phyloP scores from a whole-genome alignment of 768 basidiomycete species.

The Tricholoma furcatifolium region DNA sequence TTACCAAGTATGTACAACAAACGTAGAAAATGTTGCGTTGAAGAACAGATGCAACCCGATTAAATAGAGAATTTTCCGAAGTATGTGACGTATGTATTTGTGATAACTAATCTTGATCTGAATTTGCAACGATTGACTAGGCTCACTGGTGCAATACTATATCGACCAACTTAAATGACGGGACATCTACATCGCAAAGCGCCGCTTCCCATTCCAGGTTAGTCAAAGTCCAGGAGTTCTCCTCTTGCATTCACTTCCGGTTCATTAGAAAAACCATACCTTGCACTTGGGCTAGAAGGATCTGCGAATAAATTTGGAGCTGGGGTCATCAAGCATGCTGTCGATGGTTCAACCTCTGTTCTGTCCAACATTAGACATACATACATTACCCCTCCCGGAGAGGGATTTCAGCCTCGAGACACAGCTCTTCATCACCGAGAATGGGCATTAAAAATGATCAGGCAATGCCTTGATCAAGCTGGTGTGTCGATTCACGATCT shows the following conservation, averaged over 20 bases:
- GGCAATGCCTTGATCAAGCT: constrained; percentile 70
- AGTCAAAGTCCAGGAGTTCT: neutral
- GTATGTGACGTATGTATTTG: too few relatives aligned
- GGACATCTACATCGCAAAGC: constrained; percentile 18
- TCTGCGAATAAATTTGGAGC: constrained; percentile 98
- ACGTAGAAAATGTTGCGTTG: too few relatives aligned
- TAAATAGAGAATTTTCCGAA: too few relatives aligned
- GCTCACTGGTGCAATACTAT: too few relatives aligned
- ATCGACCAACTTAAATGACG: constrained; percentile 21
- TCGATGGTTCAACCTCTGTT: constrained; percentile 70
- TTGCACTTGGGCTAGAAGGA: constrained; percentile 96
- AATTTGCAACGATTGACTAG: too few relatives aligned
- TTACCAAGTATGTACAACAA: too few relatives aligned
- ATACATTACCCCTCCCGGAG: constrained; percentile 98
- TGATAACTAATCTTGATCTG: too few relatives aligned
- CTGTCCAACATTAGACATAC: constrained; percentile 95
- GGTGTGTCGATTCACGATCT: constrained; percentile 70
- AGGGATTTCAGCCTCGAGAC: constrained; percentile 95
- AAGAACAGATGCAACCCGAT: too few relatives aligned
- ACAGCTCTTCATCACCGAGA: constrained; percentile 95
- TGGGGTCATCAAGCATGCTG: constrained; percentile 83
- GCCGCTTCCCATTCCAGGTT: constrained; percentile 37
- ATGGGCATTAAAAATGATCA: constrained; percentile 84
- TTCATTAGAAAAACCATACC: constrained; percentile 55
- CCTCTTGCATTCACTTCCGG: constrained; percentile 1